These are phyloP conservation scores for Thalassiosira profunda DNA, from an alignment of 108 stramenopile genomes.

Conservation along the genomic window DNA sequence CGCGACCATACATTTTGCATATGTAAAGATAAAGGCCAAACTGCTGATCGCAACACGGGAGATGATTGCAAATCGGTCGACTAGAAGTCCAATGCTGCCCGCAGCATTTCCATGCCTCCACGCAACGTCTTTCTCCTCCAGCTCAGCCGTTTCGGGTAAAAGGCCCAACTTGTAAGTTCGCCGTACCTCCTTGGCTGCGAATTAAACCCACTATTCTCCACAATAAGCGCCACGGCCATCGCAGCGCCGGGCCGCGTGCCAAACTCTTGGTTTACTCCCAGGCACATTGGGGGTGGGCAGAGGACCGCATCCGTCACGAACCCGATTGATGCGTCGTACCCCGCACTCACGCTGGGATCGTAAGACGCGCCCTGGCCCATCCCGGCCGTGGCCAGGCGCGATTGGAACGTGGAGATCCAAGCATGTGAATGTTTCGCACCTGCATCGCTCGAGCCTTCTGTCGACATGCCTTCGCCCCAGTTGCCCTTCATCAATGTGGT, in stretches of 20 bases:
- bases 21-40: too few relatives aligned
- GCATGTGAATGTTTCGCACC: too few relatives aligned
- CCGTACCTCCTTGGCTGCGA: not conserved
- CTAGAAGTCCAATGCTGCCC: constrained; percentile 6
- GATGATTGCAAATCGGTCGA: too few relatives aligned
- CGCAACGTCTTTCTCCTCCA: constrained; percentile 33
- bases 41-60: too few relatives aligned
- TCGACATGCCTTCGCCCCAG: too few relatives aligned
- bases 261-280: constrained; percentile 69
- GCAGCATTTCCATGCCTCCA: constrained; percentile 31
- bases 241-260: constrained; percentile 67
- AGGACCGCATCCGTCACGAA: constrained; percentile 33
- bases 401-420: constrained; percentile 6
- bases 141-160: constrained; percentile 32
- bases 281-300: constrained; percentile 27
- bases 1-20: too few relatives aligned
- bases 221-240: constrained; percentile 64
- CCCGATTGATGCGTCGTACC: constrained; percentile 56
- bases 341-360: constrained; percentile 33
- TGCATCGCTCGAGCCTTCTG: too few relatives aligned
- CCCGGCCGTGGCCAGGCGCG: not conserved
- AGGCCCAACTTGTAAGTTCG: constrained; percentile 31
- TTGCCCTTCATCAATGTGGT: constrained; percentile 10
- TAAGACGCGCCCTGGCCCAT: constrained; percentile 9
- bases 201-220: constrained; percentile 77